Evolutionary conservation across 371 early-diverging fungal genomes (phyloP), one percentile per base, ranked within the genome.

Genomic region (Saksenaea oblongispora): DNA sequence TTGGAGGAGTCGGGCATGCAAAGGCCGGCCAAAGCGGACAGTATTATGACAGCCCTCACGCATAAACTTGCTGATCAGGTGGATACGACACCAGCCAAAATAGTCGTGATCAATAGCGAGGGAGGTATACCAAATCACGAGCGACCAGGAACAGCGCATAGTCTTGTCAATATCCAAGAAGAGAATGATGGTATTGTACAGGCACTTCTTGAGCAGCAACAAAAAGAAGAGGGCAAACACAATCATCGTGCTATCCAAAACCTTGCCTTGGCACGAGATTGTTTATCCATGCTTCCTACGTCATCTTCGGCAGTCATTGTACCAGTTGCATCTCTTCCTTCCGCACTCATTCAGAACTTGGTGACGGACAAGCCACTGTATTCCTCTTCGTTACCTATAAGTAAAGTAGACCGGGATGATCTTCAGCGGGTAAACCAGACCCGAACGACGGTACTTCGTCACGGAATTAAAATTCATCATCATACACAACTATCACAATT

Each of bases 401-500:
- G 34, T 10, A 36, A 63, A n/a, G 36, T 57, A 17, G 58, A 36
- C 5, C 59, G 24, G 8, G 58, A 42, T 22, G 66, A 70, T 35
- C 28, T 61, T 14, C 54, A 63, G 5, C 68, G 66, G 2, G 66
- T 80, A 37, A 80, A 80, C 34, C 73, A 69, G 34, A 54, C 67
- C 0, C 83, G 78, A 28, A 87, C 90, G 0, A 95, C 94, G 0
- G 87, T 96, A 4, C 69, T 95, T 24, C 87, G 95, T 0, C 85
- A 83, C 54, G 95, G 96, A 22, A 81, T 92, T 59, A 84, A 80
- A 36, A 88, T 94, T 35, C 71, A 72, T 9, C 74, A 74, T 24
- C 86, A 83, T 65, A 56, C 69, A 8, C 68, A 72, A 14, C 68
- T 93, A 0, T 66, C 64, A 13, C 81, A 83, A 1, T 62, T 92